Percentiles rank a stretch among this genome's conserved stretches.
Conservation (phyloP, 2,329 filamentous ascomycete genomes). For the Talaromyces sp. region DNA sequence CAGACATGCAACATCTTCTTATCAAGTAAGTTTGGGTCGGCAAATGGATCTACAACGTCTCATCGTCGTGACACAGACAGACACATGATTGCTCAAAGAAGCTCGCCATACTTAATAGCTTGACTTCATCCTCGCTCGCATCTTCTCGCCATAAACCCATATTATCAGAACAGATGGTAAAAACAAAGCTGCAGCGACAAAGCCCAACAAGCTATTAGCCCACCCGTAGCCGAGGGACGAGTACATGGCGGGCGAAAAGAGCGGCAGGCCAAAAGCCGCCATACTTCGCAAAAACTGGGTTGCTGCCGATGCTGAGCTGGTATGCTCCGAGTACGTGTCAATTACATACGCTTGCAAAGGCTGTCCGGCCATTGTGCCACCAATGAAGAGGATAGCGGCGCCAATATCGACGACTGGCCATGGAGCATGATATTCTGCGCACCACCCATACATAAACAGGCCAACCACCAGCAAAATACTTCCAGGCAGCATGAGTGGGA, state of each 20-base stretch:
- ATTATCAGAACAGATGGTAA: conserved; percentile 42
- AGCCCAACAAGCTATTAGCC: conserved; percentile 52
- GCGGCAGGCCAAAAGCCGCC: conserved; percentile 55
- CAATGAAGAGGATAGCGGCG: not conserved
- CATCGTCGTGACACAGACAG: not conserved
- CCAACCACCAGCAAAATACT: conserved; percentile 54
- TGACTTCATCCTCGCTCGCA: conserved; percentile 2
- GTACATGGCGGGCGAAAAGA: conserved; percentile 54
- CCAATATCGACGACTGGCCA: conserved; percentile 19
- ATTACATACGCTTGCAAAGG: not conserved
- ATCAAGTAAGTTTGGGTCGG: not conserved
- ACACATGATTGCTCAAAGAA: not conserved
- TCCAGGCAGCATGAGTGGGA: conserved; percentile 56
- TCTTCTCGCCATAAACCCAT: conserved; percentile 40
- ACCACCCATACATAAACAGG: conserved; percentile 59
- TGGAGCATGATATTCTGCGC: conserved; percentile 49
- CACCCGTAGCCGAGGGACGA: conserved; percentile 42
- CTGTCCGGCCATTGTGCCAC: not conserved
- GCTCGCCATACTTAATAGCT: not conserved
- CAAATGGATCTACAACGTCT: not conserved
- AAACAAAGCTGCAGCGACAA: conserved; percentile 38
- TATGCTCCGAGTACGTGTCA: conserved; percentile 32
- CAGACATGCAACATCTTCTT: not conserved
- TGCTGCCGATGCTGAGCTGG: conserved; percentile 46
- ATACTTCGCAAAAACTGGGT: conserved; percentile 52